Evolutionary conservation across 768 basidiomycete genomes (phyloP), one percentile per base, ranked within the genome.

Genomic region (Kwoniella sp.): DNA sequence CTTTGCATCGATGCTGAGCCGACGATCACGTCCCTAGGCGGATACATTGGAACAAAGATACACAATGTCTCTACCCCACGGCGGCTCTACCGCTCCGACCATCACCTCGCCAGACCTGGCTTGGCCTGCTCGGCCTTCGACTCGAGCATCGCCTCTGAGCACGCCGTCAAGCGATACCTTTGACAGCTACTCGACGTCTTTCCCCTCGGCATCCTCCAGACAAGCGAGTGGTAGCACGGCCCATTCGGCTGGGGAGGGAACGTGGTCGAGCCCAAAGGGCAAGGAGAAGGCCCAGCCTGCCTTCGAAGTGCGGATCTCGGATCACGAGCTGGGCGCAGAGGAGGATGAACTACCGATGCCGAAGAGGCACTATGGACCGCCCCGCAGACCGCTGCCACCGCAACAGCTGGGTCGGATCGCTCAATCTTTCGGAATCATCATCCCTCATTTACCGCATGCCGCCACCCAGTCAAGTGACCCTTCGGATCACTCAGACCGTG

Each of bases 391-490:
- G 3, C 45, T 70, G 3, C 39, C 47, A 3, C 69, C 69, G 8
- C 45, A 56, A 28, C 65, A 65, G 44, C 54, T 70, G 22, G 66
- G 65, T 11, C 47, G 69, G 6, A 70, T 70, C 10, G 69, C 69
- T 14, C 69, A 70, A 40, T 63, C 60, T 2, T 67, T 70, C 53
- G 69, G 69, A 15, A 67, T 70, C 37, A 58, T 62, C 58, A 61
- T 70, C 20, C 69, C 69, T 11, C 58, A 54, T 34, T 41, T 69
- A 5, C 65, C 66, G 29, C 58, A 52, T 15, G n/a, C n/a, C n/a
- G n/a, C n/a, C n/a, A n/a, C n/a, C n/a, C n/a, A n/a, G n/a, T n/a
- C n/a, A 10, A 33, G n/a, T n/a, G n/a, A n/a, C n/a, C n/a, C n/a
- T n/a, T n/a, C n/a, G n/a, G n/a, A n/a, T n/a, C n/a, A 33, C 10